A percentile compares a stretch with the other conserved stretches of the same genome.
phyloP scores from a whole-genome alignment of 768 basidiomycete genomes.

The Boletales sp. region DNA sequence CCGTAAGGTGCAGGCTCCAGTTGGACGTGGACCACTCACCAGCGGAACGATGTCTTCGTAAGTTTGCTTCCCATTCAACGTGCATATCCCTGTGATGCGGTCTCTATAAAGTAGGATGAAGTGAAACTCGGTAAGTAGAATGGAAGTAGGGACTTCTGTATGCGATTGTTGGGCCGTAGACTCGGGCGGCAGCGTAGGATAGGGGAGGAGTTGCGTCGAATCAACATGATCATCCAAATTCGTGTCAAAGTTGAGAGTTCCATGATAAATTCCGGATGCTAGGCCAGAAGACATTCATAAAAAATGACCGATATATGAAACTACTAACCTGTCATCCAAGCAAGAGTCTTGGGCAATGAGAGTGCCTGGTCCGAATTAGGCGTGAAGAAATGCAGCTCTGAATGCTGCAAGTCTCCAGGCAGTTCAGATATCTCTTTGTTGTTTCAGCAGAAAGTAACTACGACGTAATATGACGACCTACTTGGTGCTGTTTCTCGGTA shows the following conservation, averaged over 20 bases:
- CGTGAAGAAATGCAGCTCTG: conserved; percentile 80
- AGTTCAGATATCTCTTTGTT: conserved; percentile 83
- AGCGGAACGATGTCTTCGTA: conserved; percentile 84
- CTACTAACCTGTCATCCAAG: conserved; percentile 85
- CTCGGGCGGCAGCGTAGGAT: conserved; percentile 45
- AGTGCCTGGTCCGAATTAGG: conserved; percentile 65
- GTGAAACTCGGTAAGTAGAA: conserved; percentile 89
- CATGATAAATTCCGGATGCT: conserved; percentile 91
- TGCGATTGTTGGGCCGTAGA: conserved; percentile 13
- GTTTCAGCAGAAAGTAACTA: conserved; percentile 17
- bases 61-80: conserved; percentile 73
- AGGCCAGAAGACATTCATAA: conserved; percentile 1
- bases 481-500: conserved; percentile 82
- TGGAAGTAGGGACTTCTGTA: conserved; percentile 60
- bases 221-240: conserved; percentile 74
- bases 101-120: conserved; percentile 83
- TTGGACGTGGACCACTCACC: conserved; percentile 41
- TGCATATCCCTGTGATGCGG: conserved; percentile 71
- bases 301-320: neutral
- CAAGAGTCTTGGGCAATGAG: conserved; percentile 69
- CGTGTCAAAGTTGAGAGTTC: conserved; percentile 65
- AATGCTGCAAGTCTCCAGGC: conserved; percentile 70
- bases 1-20: conserved; percentile 4
- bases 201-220: conserved; percentile 74
- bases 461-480: conserved; percentile 36